These are phyloP conservation scores for Nannizzia gypsea DNA, from an alignment of 2,329 filamentous ascomycete species.

Conservation along the genomic window DNA sequence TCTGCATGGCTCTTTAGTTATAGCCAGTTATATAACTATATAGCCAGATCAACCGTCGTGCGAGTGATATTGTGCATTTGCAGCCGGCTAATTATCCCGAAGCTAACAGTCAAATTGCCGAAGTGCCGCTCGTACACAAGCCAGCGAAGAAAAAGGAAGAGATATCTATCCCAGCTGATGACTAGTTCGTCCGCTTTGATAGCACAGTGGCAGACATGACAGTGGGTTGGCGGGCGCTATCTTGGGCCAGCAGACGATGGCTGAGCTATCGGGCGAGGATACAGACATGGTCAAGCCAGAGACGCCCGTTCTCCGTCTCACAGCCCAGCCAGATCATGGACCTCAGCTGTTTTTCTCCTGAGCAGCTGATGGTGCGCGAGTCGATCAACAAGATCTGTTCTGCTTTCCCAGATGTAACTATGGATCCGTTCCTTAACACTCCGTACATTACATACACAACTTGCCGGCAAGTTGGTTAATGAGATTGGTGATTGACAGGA, in stretches of 20 bases:
- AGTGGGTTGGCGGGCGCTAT: neutral
- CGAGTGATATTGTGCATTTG: too few species aligned
- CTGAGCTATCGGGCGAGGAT: neutral
- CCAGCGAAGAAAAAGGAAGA: neutral
- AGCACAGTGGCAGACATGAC: neutral
- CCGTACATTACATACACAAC: conserved; percentile 1
- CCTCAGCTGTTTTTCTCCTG: conserved; percentile 57
- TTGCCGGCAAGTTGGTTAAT: neutral
- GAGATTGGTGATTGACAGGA: conserved; percentile 24
- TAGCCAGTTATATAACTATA: too few species aligned
- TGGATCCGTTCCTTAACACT: neutral
- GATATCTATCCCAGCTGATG: neutral
- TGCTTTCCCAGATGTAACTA: conserved; percentile 49
- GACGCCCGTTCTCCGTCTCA: conserved; percentile 24
- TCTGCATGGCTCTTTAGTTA: too few species aligned
- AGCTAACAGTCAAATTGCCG: neutral
- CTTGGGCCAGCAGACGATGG: neutral
- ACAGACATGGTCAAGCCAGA: neutral
- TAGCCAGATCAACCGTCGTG: too few species aligned
- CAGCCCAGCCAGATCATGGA: conserved; percentile 49
- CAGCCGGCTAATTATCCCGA: neutral
- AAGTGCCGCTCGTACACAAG: neutral
- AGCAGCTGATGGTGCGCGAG: conserved; percentile 60
- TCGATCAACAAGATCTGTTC: conserved; percentile 57
- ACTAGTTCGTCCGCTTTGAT: neutral